Conservation (phyloP, 2,329 filamentous ascomycete genomes). For the Gremmenia infestans region DNA sequence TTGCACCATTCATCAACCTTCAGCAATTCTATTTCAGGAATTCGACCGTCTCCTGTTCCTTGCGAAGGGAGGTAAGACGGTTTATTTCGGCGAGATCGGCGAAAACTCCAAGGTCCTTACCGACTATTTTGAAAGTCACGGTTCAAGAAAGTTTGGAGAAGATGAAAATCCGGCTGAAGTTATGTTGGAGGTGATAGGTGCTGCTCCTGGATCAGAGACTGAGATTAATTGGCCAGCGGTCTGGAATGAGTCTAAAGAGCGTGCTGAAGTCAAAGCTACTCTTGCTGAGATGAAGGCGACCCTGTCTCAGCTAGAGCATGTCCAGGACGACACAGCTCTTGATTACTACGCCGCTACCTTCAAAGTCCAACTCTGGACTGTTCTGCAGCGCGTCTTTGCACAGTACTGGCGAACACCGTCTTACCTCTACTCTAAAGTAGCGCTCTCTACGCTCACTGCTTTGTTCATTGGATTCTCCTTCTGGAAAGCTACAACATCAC, state of each 20-base stretch:
- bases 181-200: conserved; percentile 63
- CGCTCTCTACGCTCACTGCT: conserved; percentile 33
- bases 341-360: conserved; percentile 62
- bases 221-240: conserved; percentile 59
- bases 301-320: conserved; percentile 30
- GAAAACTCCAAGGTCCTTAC: conserved; percentile 63
- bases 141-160: conserved; percentile 57
- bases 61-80: conserved; percentile 67
- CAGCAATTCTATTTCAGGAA: conserved; percentile 87
- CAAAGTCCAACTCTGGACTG: conserved; percentile 47
- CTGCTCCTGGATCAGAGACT: conserved; percentile 56
- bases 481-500: conserved; percentile 52
- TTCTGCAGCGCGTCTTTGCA: conserved; percentile 56
- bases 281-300: conserved; percentile 48
- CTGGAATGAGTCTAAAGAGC: conserved; percentile 52
- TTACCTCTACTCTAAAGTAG: conserved; percentile 41
- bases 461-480: conserved; percentile 67
- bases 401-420: conserved; percentile 63
- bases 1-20: conserved; percentile 98
- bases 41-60: conserved; percentile 80
- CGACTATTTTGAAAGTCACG: conserved; percentile 71
- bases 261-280: conserved; percentile 36
- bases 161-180: conserved; percentile 78
- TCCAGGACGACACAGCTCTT: conserved; percentile 24
- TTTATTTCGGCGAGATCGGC: conserved; percentile 79